phyloP scores from a whole-genome alignment of 441 rosid species.

The Kokia cookei region DNA sequence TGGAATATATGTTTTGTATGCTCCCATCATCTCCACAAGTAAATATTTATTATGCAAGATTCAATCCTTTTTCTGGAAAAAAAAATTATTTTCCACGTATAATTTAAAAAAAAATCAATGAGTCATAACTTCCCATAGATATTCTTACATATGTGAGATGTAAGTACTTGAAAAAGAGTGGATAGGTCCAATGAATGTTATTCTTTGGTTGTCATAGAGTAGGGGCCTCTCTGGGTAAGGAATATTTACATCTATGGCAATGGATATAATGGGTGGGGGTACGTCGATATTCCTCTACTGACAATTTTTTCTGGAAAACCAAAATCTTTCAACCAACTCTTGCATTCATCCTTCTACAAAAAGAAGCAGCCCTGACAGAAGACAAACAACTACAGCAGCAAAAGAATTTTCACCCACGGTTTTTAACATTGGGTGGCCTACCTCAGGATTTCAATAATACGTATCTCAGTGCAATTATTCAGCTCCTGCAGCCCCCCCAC shows the following conservation, averaged over 20 bases:
- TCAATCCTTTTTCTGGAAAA: too few relatives aligned
- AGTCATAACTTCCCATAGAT: too few relatives aligned
- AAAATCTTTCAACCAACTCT: not conserved
- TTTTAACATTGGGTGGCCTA: not conserved
- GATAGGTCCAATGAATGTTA: not conserved
- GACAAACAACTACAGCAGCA: not conserved
- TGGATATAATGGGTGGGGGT: not conserved
- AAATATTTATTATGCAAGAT: too few relatives aligned
- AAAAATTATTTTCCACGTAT: not conserved
- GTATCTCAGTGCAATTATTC: slow-evolving; percentile 1
- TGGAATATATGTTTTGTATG: too few relatives aligned
- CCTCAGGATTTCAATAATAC: not conserved
- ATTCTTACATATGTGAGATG: too few relatives aligned
- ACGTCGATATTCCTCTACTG: not conserved
- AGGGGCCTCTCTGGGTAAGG: not conserved
- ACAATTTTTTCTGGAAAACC: not conserved
- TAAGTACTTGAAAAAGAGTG: not conserved
- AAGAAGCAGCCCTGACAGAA: not conserved
- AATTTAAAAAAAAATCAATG: too few relatives aligned
- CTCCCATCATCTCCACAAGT: too few relatives aligned
- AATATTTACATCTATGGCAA: slow-evolving; percentile 3
- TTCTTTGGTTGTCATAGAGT: not conserved
- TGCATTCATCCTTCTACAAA: too few relatives aligned
- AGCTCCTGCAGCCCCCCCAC: not conserved
- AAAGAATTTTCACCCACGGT: not conserved